Evolutionary conservation across 164 flowering plant species (phyloP).

Genomic region (Sextonia rubra): DNA sequence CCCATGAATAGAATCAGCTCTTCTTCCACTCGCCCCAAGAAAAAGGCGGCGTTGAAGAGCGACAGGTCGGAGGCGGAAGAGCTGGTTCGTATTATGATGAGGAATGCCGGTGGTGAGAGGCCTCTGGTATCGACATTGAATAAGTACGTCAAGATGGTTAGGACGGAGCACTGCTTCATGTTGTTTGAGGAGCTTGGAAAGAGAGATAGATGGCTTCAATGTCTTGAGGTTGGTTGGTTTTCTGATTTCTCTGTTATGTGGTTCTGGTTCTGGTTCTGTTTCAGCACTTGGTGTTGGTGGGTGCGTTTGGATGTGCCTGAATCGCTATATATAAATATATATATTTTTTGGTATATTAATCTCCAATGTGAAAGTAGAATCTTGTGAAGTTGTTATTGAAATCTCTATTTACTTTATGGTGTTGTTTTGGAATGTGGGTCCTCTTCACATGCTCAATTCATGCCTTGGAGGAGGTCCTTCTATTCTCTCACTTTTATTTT

Average conservation of each 20-base stretch:
- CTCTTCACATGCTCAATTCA: no score
- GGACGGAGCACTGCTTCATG: slow-evolving; percentile 85
- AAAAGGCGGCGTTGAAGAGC: slow-evolving; percentile 17
- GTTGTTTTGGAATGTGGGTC: no score
- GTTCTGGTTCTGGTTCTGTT: not conserved
- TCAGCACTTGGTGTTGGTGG: not conserved
- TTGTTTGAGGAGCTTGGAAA: slow-evolving; percentile 92
- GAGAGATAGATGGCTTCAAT: slow-evolving; percentile 79
- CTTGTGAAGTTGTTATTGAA: not conserved
- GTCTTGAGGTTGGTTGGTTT: slow-evolving; percentile 68
- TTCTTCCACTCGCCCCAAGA: slow-evolving; percentile 31
- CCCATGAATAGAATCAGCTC: slow-evolving; percentile 13
- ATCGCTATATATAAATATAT: no score
- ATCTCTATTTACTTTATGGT: no score
- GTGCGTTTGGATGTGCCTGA: no score
- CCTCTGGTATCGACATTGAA: slow-evolving; percentile 55
- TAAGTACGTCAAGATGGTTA: slow-evolving; percentile 61
- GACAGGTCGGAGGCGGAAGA: slow-evolving; percentile 44
- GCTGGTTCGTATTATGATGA: slow-evolving; percentile 45
- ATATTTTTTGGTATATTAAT: no score
- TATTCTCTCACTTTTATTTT: no score
- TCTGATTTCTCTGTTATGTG: not conserved
- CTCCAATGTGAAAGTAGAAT: not conserved
- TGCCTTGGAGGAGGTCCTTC: no score
- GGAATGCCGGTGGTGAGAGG: slow-evolving; percentile 41